Evolutionary conservation across 805 yeast species (phyloP), one percentile per base, ranked within the genome.

Genomic region (Candida sanyiensis): DNA sequence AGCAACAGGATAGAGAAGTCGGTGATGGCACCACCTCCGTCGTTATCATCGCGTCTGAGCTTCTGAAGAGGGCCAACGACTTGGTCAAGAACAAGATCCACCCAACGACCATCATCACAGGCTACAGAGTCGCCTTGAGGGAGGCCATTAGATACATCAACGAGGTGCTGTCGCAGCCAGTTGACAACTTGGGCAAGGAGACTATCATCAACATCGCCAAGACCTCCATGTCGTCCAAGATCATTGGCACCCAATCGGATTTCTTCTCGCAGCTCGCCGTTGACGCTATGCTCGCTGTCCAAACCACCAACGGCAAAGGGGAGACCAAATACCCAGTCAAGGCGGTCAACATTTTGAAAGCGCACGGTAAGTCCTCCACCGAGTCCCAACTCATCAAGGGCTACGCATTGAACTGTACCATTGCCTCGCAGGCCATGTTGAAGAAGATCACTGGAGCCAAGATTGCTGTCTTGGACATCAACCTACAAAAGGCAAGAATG

Each of bases 21-120:
- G 98, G 97, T 45, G 97, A 89, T 58, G 97, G 97, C 51, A 89
- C 99, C 31, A 93, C 99, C 0, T 84, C 96, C 12, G 98, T 93
- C 36, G 98, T 93, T 28, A 88, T 93, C 46, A 81, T 94, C 58
- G 97, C 98, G 18, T 75, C 95, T 25, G 99, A 93, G 64, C 67
- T 93, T 40, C 70, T 93, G 56, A 84, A 84, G 55, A 75, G 96
- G 48, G 98, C 98, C 28, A 87, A 88, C 62, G 96, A 89, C 52
- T 70, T 93, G 48, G 97, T 93, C 35, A 83, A 83, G 57, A 86
- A 86, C 65, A 86, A 87, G 59, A 83, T 94, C 47, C 98, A 94
- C 64, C 99, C 99, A 33, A 93, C 98, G 3, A 93, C 98, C 8
- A 89, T 94, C 52, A 89, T 94, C 53, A 87, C 95, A 15, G 99